phyloP scores from a whole-genome alignment of 345 rosid genomes.

The Eucalyptus regnans region DNA sequence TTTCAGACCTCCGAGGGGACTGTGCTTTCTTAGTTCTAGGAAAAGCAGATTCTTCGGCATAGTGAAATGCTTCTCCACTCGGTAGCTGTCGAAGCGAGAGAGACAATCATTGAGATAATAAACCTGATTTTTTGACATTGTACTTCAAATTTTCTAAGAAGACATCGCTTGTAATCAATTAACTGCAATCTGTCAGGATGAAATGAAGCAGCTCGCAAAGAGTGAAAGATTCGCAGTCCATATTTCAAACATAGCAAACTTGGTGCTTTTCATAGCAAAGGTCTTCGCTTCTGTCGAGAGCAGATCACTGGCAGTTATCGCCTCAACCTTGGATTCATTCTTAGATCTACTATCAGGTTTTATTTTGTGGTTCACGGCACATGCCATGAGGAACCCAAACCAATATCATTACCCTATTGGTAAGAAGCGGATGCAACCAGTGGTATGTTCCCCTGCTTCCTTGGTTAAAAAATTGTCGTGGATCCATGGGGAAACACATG shows the following conservation, averaged over 20 bases:
- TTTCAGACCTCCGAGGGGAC: not conserved
- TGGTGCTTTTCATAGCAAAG: constrained; percentile 65
- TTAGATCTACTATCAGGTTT: constrained; percentile 80
- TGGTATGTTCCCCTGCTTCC: constrained; percentile 21
- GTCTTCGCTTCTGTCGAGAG: constrained; percentile 64
- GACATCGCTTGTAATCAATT: not conserved
- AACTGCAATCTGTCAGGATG: constrained; percentile 26
- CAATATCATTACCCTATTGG: constrained; percentile 66
- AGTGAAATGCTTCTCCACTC: not conserved
- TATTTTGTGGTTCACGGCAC: constrained; percentile 74
- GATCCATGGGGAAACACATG: not conserved
- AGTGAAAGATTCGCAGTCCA: constrained; percentile 52
- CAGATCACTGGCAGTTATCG: constrained; percentile 72
- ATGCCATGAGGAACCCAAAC: constrained; percentile 77
- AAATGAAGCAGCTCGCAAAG: constrained; percentile 53
- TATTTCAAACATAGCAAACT: constrained; percentile 45
- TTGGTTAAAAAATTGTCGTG: not conserved
- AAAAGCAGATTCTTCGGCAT: not conserved
- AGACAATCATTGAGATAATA: not conserved
- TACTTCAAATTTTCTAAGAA: not conserved
- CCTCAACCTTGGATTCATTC: constrained; percentile 79
- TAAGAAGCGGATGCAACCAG: constrained; percentile 81
- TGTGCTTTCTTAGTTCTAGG: not conserved
- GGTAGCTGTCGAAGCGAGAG: not conserved
- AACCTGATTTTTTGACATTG: not conserved